Conservation (phyloP, 495 filamentous ascomycete species). For the Tuber magnatum region DNA sequence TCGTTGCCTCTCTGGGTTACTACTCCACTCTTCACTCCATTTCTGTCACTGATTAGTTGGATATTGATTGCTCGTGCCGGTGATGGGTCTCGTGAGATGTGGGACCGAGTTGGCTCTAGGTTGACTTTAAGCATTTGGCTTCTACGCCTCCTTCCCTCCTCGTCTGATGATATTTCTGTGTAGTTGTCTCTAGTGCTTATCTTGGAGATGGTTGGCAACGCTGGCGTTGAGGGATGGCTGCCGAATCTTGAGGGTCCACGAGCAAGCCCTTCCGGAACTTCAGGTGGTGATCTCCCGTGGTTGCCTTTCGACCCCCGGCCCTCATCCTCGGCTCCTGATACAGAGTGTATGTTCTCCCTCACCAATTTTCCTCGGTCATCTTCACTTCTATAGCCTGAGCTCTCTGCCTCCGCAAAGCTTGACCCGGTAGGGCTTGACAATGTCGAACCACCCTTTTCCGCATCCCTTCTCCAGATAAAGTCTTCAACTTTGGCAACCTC, state of each 20-base stretch:
- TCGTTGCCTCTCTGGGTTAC: neutral
- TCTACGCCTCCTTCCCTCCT: constrained; percentile 18
- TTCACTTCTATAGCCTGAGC: constrained; percentile 31
- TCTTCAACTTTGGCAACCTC: constrained; percentile 38
- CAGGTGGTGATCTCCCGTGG: constrained; percentile 21
- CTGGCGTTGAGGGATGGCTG: constrained; percentile 18
- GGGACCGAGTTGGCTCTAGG: constrained; percentile 8
- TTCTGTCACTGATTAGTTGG: constrained; percentile 13
- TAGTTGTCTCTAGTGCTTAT: constrained; percentile 12
- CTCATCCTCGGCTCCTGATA: constrained; percentile 32
- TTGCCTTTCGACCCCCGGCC: constrained; percentile 6
- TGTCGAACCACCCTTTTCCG: constrained; percentile 12
- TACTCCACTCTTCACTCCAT: neutral
- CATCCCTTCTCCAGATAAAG: constrained; percentile 29
- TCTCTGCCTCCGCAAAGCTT: constrained; percentile 23
- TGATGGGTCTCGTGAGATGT: constrained; percentile 22
- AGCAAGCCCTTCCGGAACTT: constrained; percentile 15
- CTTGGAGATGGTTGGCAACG: constrained; percentile 24
- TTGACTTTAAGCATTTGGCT: constrained; percentile 12
- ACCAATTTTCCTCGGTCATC: constrained; percentile 26
- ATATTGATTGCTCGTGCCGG: constrained; percentile 22
- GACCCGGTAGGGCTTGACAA: constrained; percentile 35
- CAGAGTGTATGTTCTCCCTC: constrained; percentile 21
- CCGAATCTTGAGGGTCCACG: constrained; percentile 10
- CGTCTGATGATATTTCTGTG: constrained; percentile 26